Conservation (phyloP, 176 grass and related monocot genomes). For the Paspalum vaginatum region DNA sequence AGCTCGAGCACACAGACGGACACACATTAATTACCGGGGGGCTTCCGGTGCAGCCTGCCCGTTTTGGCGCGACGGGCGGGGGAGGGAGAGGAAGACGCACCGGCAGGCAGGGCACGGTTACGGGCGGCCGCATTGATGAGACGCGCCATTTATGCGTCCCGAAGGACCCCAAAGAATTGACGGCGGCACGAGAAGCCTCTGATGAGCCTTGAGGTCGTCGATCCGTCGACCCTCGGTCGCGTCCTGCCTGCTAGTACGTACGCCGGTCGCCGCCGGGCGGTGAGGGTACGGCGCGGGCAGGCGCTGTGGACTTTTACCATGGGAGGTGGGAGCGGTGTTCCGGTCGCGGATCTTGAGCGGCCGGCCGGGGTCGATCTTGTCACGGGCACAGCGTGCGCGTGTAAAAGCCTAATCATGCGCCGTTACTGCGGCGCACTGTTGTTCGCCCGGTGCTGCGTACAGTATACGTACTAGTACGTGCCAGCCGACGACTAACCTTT, state of each 20-base stretch:
- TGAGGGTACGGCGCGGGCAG: too few species aligned
- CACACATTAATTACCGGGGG: not conserved
- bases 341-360: not conserved
- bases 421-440: not conserved
- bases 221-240: not conserved
- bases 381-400: not conserved
- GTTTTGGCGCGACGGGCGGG: not conserved
- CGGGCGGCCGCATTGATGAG: constrained; percentile 24
- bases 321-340: not conserved
- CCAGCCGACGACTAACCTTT: too few species aligned
- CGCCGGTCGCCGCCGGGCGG: too few species aligned
- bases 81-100: not conserved
- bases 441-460: too few species aligned
- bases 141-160: not conserved
- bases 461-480: too few species aligned
- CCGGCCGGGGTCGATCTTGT: not conserved
- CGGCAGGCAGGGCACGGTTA: not conserved
- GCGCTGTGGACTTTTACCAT: not conserved
- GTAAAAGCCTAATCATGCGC: not conserved
- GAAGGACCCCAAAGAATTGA: constrained; percentile 21
- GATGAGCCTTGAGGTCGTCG: not conserved
- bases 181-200: constrained; percentile 32
- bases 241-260: not conserved
- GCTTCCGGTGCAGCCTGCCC: not conserved
- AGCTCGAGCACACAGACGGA: not conserved